Base-by-base conservation (phyloP, 257 asterid genomes). In the Solanum paucissectum region DNA sequence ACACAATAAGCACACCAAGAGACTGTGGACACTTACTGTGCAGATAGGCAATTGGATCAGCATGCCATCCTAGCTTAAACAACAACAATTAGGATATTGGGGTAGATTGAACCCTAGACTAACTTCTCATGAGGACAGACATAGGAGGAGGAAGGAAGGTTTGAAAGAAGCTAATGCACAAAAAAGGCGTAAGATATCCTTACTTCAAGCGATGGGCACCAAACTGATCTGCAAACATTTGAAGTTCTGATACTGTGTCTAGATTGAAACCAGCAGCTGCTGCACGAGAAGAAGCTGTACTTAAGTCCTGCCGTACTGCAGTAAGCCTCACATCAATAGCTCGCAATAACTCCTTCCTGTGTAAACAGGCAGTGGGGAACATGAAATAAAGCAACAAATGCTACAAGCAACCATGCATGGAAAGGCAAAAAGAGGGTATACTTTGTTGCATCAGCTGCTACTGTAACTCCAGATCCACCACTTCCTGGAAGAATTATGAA, bases 271-370 rank as follows among this genome's bases (percentile, higher is more conserved):
- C 99, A 36, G 97, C 98, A 76, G 97, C 94, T 79, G 94, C 94
- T 83, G 99, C 97, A 82, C 97, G 96, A 87, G 93, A 89, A 90
- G 90, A 94, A 32, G 99, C 95, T 73, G 91, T 88, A 29, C 92
- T 88, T 86, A 96, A 90, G 89, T 95, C 99, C 94, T 95, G 98
- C 88, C 88, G 92, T 64, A 92, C 98, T 69, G 98, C 95, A 81
- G 83, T 92, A 91, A 96, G 97, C 93, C 99, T 92, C 88, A 94
- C 95, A 87, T 95, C 99, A 76, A 96, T 96, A 88, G 99, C 98
- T 91, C 96, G 93, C 89, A 93, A 88, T 88, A 95, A 91, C 93
- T 96, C 99, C 92, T 94, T 96, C 93, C 99, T 96, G 92, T 77
- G 84, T 87, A 62, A 32, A 87, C 81, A 68, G 86, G 42, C 86